A percentile compares a stretch with the other conserved stretches of the same genome.
phyloP scores from a whole-genome alignment of 352 stramenopile genomes.

The Phytophthora multivora region DNA sequence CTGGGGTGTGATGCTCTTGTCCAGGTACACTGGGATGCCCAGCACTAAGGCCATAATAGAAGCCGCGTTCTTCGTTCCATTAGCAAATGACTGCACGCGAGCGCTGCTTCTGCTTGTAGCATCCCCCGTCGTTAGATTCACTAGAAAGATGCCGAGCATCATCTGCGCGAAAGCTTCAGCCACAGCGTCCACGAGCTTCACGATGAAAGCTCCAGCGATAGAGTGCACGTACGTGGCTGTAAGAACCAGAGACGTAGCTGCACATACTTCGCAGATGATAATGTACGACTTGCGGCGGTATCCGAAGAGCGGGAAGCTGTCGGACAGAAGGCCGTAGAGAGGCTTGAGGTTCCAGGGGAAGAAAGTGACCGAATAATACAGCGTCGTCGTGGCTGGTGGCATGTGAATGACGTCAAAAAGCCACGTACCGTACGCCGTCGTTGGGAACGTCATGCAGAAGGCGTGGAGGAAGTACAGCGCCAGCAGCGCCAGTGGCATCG shows the following conservation, averaged over 20 bases:
- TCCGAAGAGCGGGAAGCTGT: constrained; percentile 72
- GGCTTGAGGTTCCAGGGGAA: constrained; percentile 89
- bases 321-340: constrained; percentile 78
- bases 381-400: constrained; percentile 69
- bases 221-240: constrained; percentile 62
- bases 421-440: constrained; percentile 76
- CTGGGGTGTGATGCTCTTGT: constrained; percentile 54
- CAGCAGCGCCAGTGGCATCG: constrained; percentile 56
- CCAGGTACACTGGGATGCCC: constrained; percentile 70
- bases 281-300: constrained; percentile 89
- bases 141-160: constrained; percentile 82
- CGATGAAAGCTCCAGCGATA: constrained; percentile 64
- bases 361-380: constrained; percentile 87
- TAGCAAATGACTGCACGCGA: constrained; percentile 70
- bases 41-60: constrained; percentile 65
- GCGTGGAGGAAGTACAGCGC: constrained; percentile 81
- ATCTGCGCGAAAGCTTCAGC: constrained; percentile 82
- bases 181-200: constrained; percentile 69
- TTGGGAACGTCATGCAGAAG: constrained; percentile 80
- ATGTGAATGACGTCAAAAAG: constrained; percentile 83
- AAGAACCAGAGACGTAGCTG: constrained; percentile 57
- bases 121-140: constrained; percentile 64
- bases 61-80: constrained; percentile 67
- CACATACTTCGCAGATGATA: constrained; percentile 63
- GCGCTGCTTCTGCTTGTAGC: constrained; percentile 61